Evolutionary conservation across 805 yeast species (phyloP), one percentile per base, ranked within the genome.

Genomic region (Myxozyma udenii): DNA sequence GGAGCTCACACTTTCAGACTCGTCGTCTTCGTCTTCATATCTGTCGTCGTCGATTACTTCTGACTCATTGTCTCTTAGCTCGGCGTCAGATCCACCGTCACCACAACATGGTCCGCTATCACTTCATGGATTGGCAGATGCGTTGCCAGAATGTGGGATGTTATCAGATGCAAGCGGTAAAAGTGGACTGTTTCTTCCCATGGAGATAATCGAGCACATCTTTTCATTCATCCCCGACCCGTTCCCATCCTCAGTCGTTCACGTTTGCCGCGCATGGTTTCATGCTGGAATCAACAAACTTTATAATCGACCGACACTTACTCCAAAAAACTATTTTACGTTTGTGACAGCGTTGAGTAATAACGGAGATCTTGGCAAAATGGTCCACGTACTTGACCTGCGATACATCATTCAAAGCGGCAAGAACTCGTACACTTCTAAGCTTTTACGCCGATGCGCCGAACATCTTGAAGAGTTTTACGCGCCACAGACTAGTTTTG

Each of bases 401-500:
- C 78, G 95, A 7, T 76, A 79, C 40, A 87, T 90, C 43, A 81
- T 89, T 54, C 98, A 93, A 68, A 77, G 87, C 33, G 98, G 98
- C 11, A 89, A 87, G 66, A 93, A 89, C 68, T 91, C 97, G 1
- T 85, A 76, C 66, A 88, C 91, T 11, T 87, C 97, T 0, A 84
- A 86, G 58, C 66, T 93, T 4, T 71, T 93, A 49, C 79, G 95
- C 62, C 75, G 96, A 37, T 86, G 96, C 48, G 78, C 89, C 6
- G 66, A 75, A 18, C 77, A 74, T 35, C 71, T 93, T 44, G 78
- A 81, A 57, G 71, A 75, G 9, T 89, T 93, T 62, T 78, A 85
- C 5, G 96, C 98, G 0, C 96, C 98, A 2, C 98, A 91, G 65
- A 84, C 97, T 28, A 85, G 95, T 70, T 91, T 93, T 72, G 98